Conservation (phyloP, 306 rosid genomes). For the Prunus persica region DNA sequence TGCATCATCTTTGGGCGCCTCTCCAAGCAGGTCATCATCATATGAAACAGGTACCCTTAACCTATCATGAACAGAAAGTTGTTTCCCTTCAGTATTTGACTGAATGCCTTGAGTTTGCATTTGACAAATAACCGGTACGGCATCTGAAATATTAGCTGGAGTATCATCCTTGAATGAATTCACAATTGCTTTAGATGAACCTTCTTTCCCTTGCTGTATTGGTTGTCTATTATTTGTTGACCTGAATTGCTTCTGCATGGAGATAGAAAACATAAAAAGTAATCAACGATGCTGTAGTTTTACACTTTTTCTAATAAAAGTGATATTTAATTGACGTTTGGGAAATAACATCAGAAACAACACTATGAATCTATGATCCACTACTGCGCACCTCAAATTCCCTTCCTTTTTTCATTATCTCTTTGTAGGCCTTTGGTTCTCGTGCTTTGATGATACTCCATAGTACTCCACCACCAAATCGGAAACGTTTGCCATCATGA, state of each 20-base stretch:
- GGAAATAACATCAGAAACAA: not conserved
- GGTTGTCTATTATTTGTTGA: slow-evolving; percentile 39
- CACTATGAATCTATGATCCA: not conserved
- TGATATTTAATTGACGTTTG: not conserved
- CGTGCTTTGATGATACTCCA: slow-evolving; percentile 79
- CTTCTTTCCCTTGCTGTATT: slow-evolving; percentile 32
- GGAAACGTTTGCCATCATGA: slow-evolving; percentile 61
- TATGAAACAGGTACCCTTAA: slow-evolving; percentile 74
- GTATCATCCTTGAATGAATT: slow-evolving; percentile 3
- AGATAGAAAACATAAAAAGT: slow-evolving; percentile 15
- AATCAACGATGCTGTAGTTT: not conserved
- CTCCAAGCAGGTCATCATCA: slow-evolving; percentile 68
- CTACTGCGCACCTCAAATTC: slow-evolving; percentile 70
- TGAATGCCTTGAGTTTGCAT: slow-evolving; percentile 36
- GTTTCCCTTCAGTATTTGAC: slow-evolving; percentile 40
- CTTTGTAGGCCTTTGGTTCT: slow-evolving; percentile 81
- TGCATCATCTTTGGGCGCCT: slow-evolving; percentile 30
- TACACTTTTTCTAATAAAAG: not conserved
- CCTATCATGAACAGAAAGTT: slow-evolving; percentile 54
- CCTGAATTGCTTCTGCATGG: slow-evolving; percentile 74
- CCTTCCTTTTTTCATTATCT: slow-evolving; percentile 76
- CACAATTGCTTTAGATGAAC: slow-evolving; percentile 24
- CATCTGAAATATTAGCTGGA: slow-evolving; percentile 18
- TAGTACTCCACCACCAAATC: slow-evolving; percentile 85
- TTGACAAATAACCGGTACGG: slow-evolving; percentile 1